Percentiles rank a stretch among this genome's conserved stretches.
These are phyloP conservation scores for Colletotrichum graminicola DNA, from an alignment of 2,329 filamentous ascomycete genomes.

Conservation along the genomic window DNA sequence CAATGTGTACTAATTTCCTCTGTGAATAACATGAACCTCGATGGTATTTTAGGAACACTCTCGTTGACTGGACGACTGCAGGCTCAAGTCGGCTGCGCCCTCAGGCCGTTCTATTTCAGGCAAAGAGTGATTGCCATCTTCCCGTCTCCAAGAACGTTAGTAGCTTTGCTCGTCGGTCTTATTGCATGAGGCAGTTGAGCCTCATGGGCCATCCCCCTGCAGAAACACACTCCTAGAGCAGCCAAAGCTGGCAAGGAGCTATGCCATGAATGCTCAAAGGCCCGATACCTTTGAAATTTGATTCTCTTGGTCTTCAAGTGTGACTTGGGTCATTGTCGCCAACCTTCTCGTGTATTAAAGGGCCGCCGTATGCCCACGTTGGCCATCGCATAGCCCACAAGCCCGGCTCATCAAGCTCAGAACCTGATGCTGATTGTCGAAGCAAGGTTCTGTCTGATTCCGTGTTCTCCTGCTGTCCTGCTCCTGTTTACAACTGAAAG, in stretches of 20 bases:
- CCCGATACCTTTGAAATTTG: neutral
- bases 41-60: neutral
- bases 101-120: constrained; percentile 32
- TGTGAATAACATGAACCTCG: neutral
- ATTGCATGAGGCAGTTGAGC: constrained; percentile 7
- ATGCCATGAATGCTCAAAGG: neutral
- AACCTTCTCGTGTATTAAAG: neutral
- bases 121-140: neutral
- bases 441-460: constrained; percentile 5
- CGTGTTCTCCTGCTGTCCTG: neutral
- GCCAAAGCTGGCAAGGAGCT: neutral
- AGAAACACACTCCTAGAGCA: neutral
- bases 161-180: neutral
- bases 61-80: constrained; percentile 23
- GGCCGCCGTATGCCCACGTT: neutral
- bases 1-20: constrained; percentile 7
- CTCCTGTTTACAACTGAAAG: neutral
- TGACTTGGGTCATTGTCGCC: too few species aligned
- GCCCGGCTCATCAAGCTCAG: neutral
- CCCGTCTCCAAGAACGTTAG: neutral
- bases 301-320: neutral
- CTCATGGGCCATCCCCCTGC: neutral
- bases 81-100: constrained; percentile 27
- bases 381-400: neutral
- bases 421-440: neutral